Evolutionary conservation across 345 rosid genomes (phyloP), one percentile per base, ranked within the genome.

Genomic region (Hypericum androsaemum): DNA sequence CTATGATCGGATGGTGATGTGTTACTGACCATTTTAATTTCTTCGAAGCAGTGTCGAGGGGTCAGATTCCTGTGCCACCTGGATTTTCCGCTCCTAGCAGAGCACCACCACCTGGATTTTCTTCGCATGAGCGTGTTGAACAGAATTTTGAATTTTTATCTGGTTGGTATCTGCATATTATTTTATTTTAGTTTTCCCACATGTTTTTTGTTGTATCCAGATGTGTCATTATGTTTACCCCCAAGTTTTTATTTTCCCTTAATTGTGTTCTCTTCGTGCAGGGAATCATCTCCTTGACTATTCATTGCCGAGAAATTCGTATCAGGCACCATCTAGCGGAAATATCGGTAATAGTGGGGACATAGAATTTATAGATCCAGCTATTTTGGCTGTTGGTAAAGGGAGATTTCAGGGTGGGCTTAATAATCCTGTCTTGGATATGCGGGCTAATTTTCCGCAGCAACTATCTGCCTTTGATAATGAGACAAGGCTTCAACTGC

Each of bases 281-380:
- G 86, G 50, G 39, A 74, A 47, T 60, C 60, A 65, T 53, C 52
- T 65, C 60, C 64, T 57, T 0, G 74, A 57, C 10, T 13, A 15
- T 46, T 46, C 50, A 5, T 46, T 46, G 50, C 32, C 8, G 5
- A 46, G 50, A 46, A 46, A 32, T 32, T 14, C 50, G 17, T 58
- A 53, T 16, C 56, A 70, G 50, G 54, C 65, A 41, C 61, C 60
- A 37, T 50, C 47, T 3, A 38, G 40, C 65, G 62, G 72, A 47
- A 65, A 44, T 40, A 7, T 52, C 58, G 67, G 72, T 37, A 13
- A 47, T 49, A 45, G 58, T 15, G 49, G 37, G 11, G 75, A 80
- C 64, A 63, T 56, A 56, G 78, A 69, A 54, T 70, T 77, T 40
- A 37, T 69, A 39, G 78, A 77, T 71, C 82, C 82, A 63, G 75